Evolutionary conservation across 2,329 filamentous ascomycete genomes (phyloP), one percentile per base, ranked within the genome.

Genomic region (Exophiala dermatitidis): DNA sequence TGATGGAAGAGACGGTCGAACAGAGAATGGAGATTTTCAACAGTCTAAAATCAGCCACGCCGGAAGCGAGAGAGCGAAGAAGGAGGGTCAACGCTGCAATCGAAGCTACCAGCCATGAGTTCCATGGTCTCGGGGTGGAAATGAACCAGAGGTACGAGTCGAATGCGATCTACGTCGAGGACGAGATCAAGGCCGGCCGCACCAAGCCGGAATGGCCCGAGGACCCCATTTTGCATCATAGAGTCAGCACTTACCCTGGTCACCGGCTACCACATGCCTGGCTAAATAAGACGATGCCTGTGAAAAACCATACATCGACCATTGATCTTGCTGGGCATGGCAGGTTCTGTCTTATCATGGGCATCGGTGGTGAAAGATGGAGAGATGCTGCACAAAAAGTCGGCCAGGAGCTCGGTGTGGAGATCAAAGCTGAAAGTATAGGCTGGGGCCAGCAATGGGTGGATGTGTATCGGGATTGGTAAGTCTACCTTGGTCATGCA

Each of bases 401-500:
- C 2, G 58, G 64, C 0, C 59, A 66, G 12, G 57, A 65, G 5
- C 61, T 78, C 0, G 74, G 71, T 0, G 64, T 84, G 0, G 65
- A 70, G 5, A 70, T 85, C 31, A 71, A 70, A 2, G 71, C 67
- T 0, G 74, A 78, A 54, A 72, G 71, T 2, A 78, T 85, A 57
- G 82, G 82, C 0, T 80, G 73, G 67, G 68, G 72, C 9, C 76
- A 79, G 56, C 79, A 84, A 53, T 84, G 74, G 57, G 76, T 83
- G 62, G 82, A 85, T 62, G 71, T 80, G 0, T 84, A 84, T 64
- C 76, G 75, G 55, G 79, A 82, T 52, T 85, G 82, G 82, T 59
- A 46, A 59, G 57, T 57, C n/a, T 28, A 19, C 19, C 19, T 19
- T 19, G 19, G 6, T 4, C 3, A 33, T n/a, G 4, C 3, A 8